Conservation (phyloP, 1,139 yeast species). For the Candida buenavistaensis region DNA sequence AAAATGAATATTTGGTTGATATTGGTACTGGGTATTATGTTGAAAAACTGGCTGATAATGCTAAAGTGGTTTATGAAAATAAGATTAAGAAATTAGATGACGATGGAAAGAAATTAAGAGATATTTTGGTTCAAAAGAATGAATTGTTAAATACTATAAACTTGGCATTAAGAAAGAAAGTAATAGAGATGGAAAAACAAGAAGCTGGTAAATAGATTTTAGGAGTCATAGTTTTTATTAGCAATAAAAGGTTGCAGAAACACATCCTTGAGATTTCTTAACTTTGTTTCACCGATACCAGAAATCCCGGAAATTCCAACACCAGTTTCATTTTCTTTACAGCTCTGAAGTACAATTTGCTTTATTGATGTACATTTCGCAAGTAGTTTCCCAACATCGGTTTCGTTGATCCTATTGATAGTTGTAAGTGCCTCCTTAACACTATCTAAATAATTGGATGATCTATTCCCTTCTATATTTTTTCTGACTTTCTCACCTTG, state of each 20-base stretch:
- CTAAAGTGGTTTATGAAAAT: slow-evolving; percentile 68
- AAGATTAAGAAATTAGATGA: slow-evolving; percentile 72
- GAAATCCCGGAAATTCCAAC: slow-evolving; percentile 31
- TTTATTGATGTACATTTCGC: slow-evolving; percentile 54
- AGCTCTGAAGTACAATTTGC: slow-evolving; percentile 39
- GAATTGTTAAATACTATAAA: slow-evolving; percentile 54
- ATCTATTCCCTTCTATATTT: slow-evolving; percentile 42
- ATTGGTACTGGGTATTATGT: slow-evolving; percentile 96
- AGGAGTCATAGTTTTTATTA: slow-evolving; percentile 29
- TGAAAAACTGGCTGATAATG: slow-evolving; percentile 70
- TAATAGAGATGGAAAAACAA: slow-evolving; percentile 44
- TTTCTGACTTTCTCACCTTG: slow-evolving; percentile 24
- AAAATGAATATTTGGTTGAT: slow-evolving; percentile 79
- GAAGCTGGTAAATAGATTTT: slow-evolving; percentile 16
- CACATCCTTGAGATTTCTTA: slow-evolving; percentile 42
- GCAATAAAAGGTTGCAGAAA: slow-evolving; percentile 56
- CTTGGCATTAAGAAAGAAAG: slow-evolving; percentile 47
- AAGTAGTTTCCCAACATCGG: slow-evolving; percentile 56
- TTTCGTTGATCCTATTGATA: slow-evolving; percentile 55
- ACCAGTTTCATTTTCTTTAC: slow-evolving; percentile 21
- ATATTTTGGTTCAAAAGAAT: slow-evolving; percentile 67
- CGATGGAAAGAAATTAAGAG: slow-evolving; percentile 74
- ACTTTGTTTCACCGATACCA: slow-evolving; percentile 60
- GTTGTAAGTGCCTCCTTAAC: slow-evolving; percentile 52
- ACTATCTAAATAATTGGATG: slow-evolving; percentile 49